Conservation (phyloP, 2,329 filamentous ascomycete genomes). For the Phialophora expanda region DNA sequence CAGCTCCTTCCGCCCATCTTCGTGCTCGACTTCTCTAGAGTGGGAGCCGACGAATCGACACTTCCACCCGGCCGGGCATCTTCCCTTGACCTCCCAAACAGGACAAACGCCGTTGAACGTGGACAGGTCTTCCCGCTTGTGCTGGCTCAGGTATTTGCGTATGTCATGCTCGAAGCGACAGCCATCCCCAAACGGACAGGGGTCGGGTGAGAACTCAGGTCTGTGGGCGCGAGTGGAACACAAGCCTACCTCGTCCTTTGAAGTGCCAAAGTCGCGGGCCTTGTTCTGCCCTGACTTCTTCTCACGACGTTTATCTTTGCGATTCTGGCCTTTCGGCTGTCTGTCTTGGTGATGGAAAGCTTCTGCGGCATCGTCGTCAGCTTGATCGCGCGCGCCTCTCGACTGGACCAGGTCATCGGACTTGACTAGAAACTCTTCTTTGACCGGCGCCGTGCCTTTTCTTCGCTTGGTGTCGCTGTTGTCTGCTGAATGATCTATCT, state of each 20-base stretch:
- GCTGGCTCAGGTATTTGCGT: conserved; percentile 80
- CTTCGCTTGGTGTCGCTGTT: conserved; percentile 44
- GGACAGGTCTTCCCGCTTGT: conserved; percentile 78
- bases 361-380: conserved; percentile 65
- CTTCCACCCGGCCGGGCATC: conserved; percentile 87
- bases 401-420: conserved; percentile 37
- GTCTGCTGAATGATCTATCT: conserved; percentile 40
- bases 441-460: conserved; percentile 72
- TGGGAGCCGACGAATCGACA: conserved; percentile 90
- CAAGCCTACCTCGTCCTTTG: conserved; percentile 75
- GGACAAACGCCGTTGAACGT: conserved; percentile 81
- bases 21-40: conserved; percentile 75
- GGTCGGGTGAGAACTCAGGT: conserved; percentile 77
- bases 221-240: conserved; percentile 74
- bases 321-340: conserved; percentile 46
- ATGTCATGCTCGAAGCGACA: conserved; percentile 86
- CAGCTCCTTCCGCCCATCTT: conserved; percentile 83
- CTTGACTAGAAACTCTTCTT: conserved; percentile 66
- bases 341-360: conserved; percentile 56
- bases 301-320: conserved; percentile 59
- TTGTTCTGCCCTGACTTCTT: conserved; percentile 80
- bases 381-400: conserved; percentile 45
- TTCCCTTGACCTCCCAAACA: conserved; percentile 75
- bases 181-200: conserved; percentile 77
- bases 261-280: conserved; percentile 77